phyloP scores from a whole-genome alignment of 1,284 basidiomycete genomes.

The Anthracocystis setariae region DNA sequence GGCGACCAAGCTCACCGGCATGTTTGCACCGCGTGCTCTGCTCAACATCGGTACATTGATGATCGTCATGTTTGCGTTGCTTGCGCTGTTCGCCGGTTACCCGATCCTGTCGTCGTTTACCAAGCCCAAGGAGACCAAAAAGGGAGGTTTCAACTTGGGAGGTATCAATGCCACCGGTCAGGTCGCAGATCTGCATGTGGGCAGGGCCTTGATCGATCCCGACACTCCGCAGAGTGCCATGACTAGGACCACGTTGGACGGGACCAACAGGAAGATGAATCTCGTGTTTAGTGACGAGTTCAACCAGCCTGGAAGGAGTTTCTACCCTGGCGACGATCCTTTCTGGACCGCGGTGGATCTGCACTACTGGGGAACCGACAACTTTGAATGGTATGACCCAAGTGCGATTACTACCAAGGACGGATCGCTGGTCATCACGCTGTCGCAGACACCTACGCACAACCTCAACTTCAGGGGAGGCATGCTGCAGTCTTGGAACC shows the following conservation, averaged over 20 bases:
- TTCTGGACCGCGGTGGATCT: conserved; percentile 68
- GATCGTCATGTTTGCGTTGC: conserved; percentile 33
- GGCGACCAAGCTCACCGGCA: background rate
- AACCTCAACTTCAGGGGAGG: conserved; percentile 62
- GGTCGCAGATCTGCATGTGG: conserved; percentile 34
- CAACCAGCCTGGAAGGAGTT: conserved; percentile 55
- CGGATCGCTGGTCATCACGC: conserved; percentile 53
- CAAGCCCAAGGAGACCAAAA: conserved; percentile 8
- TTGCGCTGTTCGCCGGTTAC: conserved; percentile 51
- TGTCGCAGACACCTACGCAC: conserved; percentile 67
- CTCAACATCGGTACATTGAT: conserved; percentile 47
- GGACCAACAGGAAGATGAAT: conserved; percentile 35
- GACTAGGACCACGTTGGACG: conserved; percentile 34
- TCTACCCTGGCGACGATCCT: conserved; percentile 64
- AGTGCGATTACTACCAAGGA: conserved; percentile 53
- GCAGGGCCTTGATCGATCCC: conserved; percentile 49
- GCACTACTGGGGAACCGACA: conserved; percentile 57
- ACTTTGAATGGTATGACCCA: conserved; percentile 64
- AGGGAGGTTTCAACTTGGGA: conserved; percentile 46
- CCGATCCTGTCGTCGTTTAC: conserved; percentile 44
- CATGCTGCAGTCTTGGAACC: conserved; percentile 65
- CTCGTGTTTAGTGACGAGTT: conserved; percentile 66
- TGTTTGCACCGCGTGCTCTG: conserved; percentile 30
- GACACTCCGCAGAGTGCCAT: conserved; percentile 49
- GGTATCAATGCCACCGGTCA: conserved; percentile 48